Conservation (phyloP, 371 early-diverging fungal species). For the Capillidium heterosporum region DNA sequence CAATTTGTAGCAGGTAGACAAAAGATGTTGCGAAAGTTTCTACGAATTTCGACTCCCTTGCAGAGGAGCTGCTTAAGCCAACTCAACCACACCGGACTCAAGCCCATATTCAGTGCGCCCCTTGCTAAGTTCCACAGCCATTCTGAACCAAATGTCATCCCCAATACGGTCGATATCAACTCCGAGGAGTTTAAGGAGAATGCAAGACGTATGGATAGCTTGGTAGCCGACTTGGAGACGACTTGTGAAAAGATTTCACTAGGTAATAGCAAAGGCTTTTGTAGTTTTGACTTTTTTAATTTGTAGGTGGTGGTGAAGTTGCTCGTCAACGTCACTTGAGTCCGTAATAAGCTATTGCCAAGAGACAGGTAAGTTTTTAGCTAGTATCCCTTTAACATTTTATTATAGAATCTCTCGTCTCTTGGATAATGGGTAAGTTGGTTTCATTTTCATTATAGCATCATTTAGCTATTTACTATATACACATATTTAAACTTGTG, state of each 20-base stretch:
- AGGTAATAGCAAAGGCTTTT: slow-evolving; percentile 21
- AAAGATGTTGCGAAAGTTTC: too few species aligned
- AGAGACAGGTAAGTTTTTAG: slow-evolving; percentile 56
- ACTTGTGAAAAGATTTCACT: slow-evolving; percentile 51
- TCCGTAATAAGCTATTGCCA: slow-evolving; percentile 82
- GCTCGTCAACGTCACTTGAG: slow-evolving; percentile 75
- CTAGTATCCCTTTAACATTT: background rate
- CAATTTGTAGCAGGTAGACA: too few species aligned
- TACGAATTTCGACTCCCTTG: too few species aligned
- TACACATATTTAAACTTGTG: background rate
- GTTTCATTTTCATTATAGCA: background rate
- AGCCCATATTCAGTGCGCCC: too few species aligned
- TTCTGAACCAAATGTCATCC: slow-evolving; percentile 10
- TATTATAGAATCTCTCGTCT: slow-evolving; percentile 49
- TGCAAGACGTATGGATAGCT: slow-evolving; percentile 50
- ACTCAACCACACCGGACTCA: too few species aligned
- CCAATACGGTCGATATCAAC: slow-evolving; percentile 42
- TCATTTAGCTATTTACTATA: background rate
- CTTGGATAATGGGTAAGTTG: slow-evolving; percentile 60
- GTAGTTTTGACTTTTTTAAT: slow-evolving; percentile 5
- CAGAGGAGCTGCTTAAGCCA: too few species aligned
- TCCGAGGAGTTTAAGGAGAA: slow-evolving; percentile 81
- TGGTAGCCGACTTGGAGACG: slow-evolving; percentile 54
- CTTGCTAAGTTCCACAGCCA: background rate
- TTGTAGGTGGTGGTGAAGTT: slow-evolving; percentile 72